Conservation (phyloP, 495 filamentous ascomycete species). For the Lasiosphaeris hirsuta region DNA sequence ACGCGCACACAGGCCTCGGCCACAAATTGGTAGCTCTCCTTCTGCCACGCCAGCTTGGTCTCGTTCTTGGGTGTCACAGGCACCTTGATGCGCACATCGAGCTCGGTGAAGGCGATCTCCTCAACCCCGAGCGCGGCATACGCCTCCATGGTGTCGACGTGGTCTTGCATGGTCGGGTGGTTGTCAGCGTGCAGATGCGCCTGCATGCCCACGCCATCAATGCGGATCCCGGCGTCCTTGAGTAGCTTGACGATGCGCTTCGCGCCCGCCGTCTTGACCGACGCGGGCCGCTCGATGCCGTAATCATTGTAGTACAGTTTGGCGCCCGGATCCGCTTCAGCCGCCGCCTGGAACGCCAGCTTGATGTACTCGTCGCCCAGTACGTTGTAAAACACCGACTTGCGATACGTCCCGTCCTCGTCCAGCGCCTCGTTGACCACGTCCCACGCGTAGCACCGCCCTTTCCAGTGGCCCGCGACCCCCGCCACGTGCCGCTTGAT, state of each 20-base stretch:
- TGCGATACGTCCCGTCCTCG: constrained; percentile 61
- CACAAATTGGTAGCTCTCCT: constrained; percentile 49
- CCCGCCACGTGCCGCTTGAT: constrained; percentile 53
- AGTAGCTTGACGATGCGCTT: constrained; percentile 57
- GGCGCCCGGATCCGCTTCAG: constrained; percentile 51
- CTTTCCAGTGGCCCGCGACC: constrained; percentile 54
- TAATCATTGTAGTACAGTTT: constrained; percentile 73
- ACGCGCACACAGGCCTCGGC: constrained; percentile 58
- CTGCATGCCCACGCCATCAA: constrained; percentile 66
- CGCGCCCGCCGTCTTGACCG: constrained; percentile 32
- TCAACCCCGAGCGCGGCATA: constrained; percentile 52
- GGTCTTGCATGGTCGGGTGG: constrained; percentile 45
- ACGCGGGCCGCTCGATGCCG: constrained; percentile 53
- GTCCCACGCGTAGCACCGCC: constrained; percentile 57
- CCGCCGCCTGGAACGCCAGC: constrained; percentile 53
- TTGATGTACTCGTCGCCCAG: constrained; percentile 56
- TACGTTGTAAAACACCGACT: constrained; percentile 53
- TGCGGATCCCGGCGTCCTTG: constrained; percentile 48
- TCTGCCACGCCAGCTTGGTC: constrained; percentile 54
- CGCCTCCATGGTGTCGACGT: constrained; percentile 46
- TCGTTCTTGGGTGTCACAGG: constrained; percentile 33
- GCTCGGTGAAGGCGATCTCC: constrained; percentile 61
- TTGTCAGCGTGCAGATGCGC: constrained; percentile 57
- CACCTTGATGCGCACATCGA: constrained; percentile 55
- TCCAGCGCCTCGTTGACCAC: constrained; percentile 70